A percentile compares a stretch with the other conserved stretches of the same genome.
phyloP scores from a whole-genome alignment of 164 flowering plant species.

The Hamamelis virginiana region DNA sequence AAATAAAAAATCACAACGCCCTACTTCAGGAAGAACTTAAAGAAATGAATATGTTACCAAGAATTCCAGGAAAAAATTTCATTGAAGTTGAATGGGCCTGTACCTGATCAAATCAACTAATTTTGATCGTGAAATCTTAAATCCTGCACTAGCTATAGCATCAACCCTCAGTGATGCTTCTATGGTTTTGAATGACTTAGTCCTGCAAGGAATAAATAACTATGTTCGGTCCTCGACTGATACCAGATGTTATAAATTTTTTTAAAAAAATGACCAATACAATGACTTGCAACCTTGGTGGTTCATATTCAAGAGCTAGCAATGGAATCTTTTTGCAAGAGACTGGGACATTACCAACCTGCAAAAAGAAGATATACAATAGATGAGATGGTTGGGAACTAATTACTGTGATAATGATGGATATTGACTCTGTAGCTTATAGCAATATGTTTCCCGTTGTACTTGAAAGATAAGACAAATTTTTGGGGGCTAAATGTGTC shows the following conservation, averaged over 20 bases:
- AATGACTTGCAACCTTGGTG: constrained; percentile 59
- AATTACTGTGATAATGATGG: background rate
- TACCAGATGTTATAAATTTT: background rate
- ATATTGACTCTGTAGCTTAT: no score
- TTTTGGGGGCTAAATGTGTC: no score
- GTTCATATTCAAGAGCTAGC: constrained; percentile 81
- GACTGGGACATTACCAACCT: constrained; percentile 91
- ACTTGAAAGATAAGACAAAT: no score
- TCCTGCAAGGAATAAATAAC: constrained; percentile 43
- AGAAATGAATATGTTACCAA: background rate
- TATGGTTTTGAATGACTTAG: constrained; percentile 61
- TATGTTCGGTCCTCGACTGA: background rate
- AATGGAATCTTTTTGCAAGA: constrained; percentile 74
- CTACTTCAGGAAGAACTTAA: background rate
- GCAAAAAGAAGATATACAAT: constrained; percentile 11
- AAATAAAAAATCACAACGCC: background rate
- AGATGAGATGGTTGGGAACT: background rate
- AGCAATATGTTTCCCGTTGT: no score
- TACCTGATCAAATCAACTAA: constrained; percentile 83
- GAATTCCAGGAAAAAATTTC: background rate
- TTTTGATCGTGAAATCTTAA: constrained; percentile 85
- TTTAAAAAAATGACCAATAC: background rate
- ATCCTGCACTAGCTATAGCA: constrained; percentile 95
- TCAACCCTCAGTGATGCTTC: constrained; percentile 86
- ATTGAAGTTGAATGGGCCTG: background rate